A percentile compares a stretch with the other conserved stretches of the same genome.
These are phyloP conservation scores for Hirschioporus abietinus DNA, from an alignment of 768 basidiomycete species.

Conservation along the genomic window DNA sequence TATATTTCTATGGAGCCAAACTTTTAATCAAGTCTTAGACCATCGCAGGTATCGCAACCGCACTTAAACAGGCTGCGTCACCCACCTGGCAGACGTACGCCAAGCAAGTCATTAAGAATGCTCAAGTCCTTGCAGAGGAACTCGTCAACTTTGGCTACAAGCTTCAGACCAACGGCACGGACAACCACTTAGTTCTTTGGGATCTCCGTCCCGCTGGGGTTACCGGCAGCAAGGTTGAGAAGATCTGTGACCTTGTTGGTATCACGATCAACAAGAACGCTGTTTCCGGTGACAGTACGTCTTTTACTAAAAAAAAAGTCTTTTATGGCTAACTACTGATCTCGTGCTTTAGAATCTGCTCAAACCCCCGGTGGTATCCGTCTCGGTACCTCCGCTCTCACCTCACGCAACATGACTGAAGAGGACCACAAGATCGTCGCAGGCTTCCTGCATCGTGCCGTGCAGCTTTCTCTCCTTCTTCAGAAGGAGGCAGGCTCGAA, in stretches of 20 bases:
- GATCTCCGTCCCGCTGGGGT: conserved; percentile 91
- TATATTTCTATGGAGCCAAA: conserved; percentile 3
- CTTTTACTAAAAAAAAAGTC: conserved; percentile 3
- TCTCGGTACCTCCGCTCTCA: conserved; percentile 89
- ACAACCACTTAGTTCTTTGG: conserved; percentile 98
- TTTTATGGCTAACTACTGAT: conserved; percentile 33
- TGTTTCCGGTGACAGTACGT: conserved; percentile 3
- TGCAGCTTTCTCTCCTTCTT: conserved; percentile 82
- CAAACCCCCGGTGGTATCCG: conserved; percentile 97
- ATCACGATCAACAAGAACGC: conserved; percentile 92
- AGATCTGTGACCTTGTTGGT: conserved; percentile 93
- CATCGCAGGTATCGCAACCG: conserved; percentile 91
- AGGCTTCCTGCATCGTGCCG: conserved; percentile 87
- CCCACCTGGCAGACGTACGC: conserved; percentile 91
- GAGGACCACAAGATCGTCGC: conserved; percentile 84
- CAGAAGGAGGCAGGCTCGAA: conserved; percentile 96
- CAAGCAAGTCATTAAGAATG: conserved; percentile 90
- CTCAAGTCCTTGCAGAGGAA: conserved; percentile 64
- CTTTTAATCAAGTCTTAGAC: conserved; percentile 45
- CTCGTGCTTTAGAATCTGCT: conserved; percentile 89
- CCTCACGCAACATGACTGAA: conserved; percentile 91
- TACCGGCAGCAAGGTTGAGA: conserved; percentile 98
- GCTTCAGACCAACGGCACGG: conserved; percentile 94
- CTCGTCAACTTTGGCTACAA: conserved; percentile 84
- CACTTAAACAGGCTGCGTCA: conserved; percentile 85